These are phyloP conservation scores for Chaetothyriales sp. DNA, from an alignment of 2,329 filamentous ascomycete species.

Conservation along the genomic window DNA sequence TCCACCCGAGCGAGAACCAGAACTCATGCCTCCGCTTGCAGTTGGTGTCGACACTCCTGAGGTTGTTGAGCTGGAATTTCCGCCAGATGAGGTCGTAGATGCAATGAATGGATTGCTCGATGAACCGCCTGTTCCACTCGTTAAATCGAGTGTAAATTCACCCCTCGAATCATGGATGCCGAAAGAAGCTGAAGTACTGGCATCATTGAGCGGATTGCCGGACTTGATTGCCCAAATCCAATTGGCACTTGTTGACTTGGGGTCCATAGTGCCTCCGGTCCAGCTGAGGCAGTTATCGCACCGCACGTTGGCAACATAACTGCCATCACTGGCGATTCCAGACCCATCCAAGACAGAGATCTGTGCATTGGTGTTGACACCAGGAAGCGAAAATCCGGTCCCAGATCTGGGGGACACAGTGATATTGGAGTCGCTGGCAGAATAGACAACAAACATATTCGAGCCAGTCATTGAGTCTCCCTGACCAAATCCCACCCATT, in stretches of 20 bases:
- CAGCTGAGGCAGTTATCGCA: constrained; percentile 41
- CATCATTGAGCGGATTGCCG: constrained; percentile 34
- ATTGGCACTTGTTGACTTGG: constrained; percentile 27
- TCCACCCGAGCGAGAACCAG: constrained; percentile 1
- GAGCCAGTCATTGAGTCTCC: constrained; percentile 38
- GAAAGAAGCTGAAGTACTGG: constrained; percentile 31
- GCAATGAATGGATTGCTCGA: constrained; percentile 22
- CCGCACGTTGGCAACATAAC: constrained; percentile 41
- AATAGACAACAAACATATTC: constrained; percentile 46
- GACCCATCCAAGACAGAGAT: constrained; percentile 38
- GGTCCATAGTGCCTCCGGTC: constrained; percentile 37
- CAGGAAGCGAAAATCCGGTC: constrained; percentile 30
- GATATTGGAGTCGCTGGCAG: constrained; percentile 39
- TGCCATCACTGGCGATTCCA: constrained; percentile 34
- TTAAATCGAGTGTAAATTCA: constrained; percentile 33
- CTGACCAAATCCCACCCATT: constrained; percentile 43
- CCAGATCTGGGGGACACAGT: constrained; percentile 40
- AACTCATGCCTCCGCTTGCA: not conserved
- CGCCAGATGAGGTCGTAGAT: not conserved
- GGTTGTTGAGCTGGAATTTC: not conserved
- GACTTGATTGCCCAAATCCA: constrained; percentile 38
- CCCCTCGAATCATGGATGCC: constrained; percentile 30
- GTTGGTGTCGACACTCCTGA: not conserved
- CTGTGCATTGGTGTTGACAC: constrained; percentile 27
- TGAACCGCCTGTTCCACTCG: constrained; percentile 35